Evolutionary conservation across 2,329 filamentous ascomycete genomes (phyloP).

Genomic region (Fusarium nodosum): DNA sequence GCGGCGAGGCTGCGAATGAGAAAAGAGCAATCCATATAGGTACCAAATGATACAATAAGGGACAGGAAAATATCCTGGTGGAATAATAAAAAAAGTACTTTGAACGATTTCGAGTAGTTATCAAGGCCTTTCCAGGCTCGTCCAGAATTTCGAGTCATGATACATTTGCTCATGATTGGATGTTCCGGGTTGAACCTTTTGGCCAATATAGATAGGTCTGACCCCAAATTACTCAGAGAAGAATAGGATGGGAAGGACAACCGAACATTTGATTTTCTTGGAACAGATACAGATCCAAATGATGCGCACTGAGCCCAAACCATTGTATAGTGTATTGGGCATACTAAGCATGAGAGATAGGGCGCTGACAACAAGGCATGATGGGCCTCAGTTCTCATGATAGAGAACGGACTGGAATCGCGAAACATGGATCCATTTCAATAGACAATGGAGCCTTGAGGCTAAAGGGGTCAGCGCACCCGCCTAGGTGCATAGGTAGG

Average conservation of each 20-base stretch:
- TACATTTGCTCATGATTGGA: not conserved
- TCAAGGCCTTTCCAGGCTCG: not conserved
- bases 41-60: not conserved
- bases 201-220: not conserved
- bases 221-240: not conserved
- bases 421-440: constrained; percentile 26
- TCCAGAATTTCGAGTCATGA: not conserved
- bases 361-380: constrained; percentile 29
- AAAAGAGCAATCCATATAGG: not conserved
- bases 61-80: not conserved
- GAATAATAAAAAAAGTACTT: no score
- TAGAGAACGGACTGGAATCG: constrained; percentile 13
- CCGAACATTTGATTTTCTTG: constrained; percentile 38
- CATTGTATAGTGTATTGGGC: not conserved
- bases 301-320: not conserved
- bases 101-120: not conserved
- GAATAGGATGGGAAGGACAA: constrained; percentile 2
- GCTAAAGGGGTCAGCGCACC: constrained; percentile 26
- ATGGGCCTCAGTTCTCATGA: constrained; percentile 39
- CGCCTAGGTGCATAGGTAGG: not conserved
- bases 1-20: constrained; percentile 27
- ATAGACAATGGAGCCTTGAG: constrained; percentile 13
- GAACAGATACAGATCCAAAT: not conserved
- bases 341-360: not conserved
- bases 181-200: not conserved